Evolutionary conservation across 371 early-diverging fungal genomes (phyloP), one percentile per base, ranked within the genome.

Genomic region (Circinella minor): DNA sequence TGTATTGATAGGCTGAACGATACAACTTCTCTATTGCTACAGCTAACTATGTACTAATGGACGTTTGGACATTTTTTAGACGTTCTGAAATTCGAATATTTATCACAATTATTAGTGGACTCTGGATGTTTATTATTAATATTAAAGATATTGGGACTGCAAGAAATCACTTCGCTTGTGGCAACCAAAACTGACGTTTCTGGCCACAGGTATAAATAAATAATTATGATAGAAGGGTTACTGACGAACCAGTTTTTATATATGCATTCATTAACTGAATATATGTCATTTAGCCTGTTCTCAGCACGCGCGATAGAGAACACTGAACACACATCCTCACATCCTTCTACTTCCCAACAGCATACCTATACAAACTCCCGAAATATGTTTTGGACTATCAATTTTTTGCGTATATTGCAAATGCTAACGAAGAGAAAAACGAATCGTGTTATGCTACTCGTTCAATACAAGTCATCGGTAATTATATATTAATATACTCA

Each of bases 401-500:
- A 92, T 70, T 81, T 95, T 60, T 76, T 95, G 17, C 84, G 93
- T 18, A 87, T 94, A 17, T 78, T 94, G 37, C 94, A 96, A 76
- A 93, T 92, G 81, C 65, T 96, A 48, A 92, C 93, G 3, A 95
- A 94, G 72, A 75, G 83, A 65, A 94, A 94, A 68, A 81, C 87
- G 2, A 91, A 93, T 66, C 89, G 96, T 15, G 84, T 94, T 47
- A 68, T 92, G 65, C 79, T 93, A 2, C 71, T 95, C 17, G 92
- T 95, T 4, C 94, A 94, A 68, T 94, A 93, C 85, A 95, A 94
- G 74, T 91, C 93, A 38, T 87, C 90, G 5, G 93, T 92, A 71
- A 27, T 27, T 27, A 27, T 27, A 2, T 0, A 27, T 2, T 27
- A 27, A 27, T 27, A 27, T 27, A 27, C 27, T 27, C 27, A 27